A percentile compares a stretch with the other conserved stretches of the same genome.
Evolutionary conservation across 805 yeast genomes (phyloP).

Genomic region (Ogataea trehalophila): DNA sequence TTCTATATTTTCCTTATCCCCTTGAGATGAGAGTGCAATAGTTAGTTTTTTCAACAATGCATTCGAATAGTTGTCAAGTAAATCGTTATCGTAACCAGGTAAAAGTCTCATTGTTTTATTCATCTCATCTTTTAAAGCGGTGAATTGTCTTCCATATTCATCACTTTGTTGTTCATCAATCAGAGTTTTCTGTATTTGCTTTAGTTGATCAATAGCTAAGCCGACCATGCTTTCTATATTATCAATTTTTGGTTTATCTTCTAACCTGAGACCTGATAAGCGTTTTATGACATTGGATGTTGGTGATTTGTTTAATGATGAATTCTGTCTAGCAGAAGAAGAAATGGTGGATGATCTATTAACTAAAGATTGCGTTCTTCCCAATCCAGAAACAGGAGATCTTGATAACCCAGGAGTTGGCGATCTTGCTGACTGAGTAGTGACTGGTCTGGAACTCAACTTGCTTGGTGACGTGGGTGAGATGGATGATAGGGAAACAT

Average conservation of each 20-base stretch:
- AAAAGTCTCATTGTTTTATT: constrained; percentile 12
- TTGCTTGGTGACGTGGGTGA: too few species aligned
- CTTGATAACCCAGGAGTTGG: constrained; percentile 2
- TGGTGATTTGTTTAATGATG: neutral
- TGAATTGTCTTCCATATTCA: neutral
- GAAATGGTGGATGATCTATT: neutral
- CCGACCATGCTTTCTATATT: constrained; percentile 1
- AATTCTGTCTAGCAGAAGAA: too few species aligned
- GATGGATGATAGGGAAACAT: too few species aligned
- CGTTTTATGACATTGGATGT: constrained; percentile 7
- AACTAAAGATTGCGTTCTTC: neutral
- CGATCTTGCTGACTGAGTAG: constrained; percentile 1
- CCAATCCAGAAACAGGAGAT: constrained; percentile 1
- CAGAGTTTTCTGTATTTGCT: constrained; percentile 7
- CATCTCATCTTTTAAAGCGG: constrained; percentile 8
- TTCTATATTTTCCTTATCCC: constrained; percentile 14
- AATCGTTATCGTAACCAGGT: constrained; percentile 15
- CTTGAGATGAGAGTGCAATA: neutral
- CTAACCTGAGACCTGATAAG: constrained; percentile 10
- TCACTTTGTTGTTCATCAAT: neutral
- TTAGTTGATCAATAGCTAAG: constrained; percentile 5
- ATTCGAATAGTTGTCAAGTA: constrained; percentile 14
- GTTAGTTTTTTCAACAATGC: constrained; percentile 8
- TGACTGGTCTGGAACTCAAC: too few species aligned
- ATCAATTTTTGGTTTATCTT: constrained; percentile 1